These are phyloP conservation scores for Brettanomyces bruxellensis DNA, from an alignment of 805 yeast genomes.

Conservation along the genomic window DNA sequence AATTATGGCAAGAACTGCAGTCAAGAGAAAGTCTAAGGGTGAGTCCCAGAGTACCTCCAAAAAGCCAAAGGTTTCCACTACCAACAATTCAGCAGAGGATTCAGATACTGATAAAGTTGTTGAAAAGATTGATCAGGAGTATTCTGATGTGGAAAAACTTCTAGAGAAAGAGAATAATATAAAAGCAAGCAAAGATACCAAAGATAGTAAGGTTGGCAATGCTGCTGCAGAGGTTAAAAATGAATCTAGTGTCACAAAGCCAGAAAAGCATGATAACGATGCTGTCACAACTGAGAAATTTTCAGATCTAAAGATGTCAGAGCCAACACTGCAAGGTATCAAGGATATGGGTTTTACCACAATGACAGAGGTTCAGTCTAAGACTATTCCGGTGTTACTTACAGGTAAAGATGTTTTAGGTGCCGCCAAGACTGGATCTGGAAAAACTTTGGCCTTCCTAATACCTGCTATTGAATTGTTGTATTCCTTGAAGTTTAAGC, in stretches of 20 bases:
- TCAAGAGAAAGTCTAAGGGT: not conserved
- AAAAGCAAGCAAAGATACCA: constrained; percentile 13
- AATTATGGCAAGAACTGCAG: constrained; percentile 1
- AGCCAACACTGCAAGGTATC: constrained; percentile 75
- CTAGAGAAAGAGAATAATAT: constrained; percentile 20
- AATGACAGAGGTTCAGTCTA: constrained; percentile 92
- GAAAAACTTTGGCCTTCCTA: constrained; percentile 92
- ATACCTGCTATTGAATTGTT: constrained; percentile 93
- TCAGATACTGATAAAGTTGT: constrained; percentile 35
- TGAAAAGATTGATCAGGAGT: constrained; percentile 47
- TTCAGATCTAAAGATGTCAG: constrained; percentile 58
- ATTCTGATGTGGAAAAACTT: constrained; percentile 46
- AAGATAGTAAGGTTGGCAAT: constrained; percentile 20
- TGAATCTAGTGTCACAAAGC: not conserved
- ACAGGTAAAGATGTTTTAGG: constrained; percentile 98
- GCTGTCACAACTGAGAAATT: constrained; percentile 27
- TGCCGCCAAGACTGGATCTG: constrained; percentile 99
- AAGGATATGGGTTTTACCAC: constrained; percentile 80
- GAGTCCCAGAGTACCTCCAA: not conserved
- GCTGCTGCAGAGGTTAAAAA: constrained; percentile 1
- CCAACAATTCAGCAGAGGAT: constrained; percentile 6
- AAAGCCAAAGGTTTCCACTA: not conserved
- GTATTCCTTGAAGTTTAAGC: constrained; percentile 86
- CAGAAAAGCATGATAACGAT: constrained; percentile 3
- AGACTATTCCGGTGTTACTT: constrained; percentile 91